Evolutionary conservation across 768 basidiomycete genomes (phyloP).

Genomic region (Tricholoma matsutake): DNA sequence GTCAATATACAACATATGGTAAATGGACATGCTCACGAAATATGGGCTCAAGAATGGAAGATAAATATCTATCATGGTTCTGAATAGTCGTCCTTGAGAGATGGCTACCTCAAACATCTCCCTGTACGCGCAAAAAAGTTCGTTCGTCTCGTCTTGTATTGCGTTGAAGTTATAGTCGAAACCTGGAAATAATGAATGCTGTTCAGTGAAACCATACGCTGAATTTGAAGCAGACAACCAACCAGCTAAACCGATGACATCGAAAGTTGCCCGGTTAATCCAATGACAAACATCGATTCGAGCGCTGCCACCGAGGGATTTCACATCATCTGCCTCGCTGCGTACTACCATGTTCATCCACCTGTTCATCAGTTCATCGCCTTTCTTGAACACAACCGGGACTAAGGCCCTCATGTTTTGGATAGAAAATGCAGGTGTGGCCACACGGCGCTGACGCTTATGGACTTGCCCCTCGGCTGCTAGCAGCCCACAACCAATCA

Average conservation of each 20-base stretch:
- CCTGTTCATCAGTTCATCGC: conserved; percentile 53
- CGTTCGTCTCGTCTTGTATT: conserved; percentile 74
- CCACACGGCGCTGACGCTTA: conserved; percentile 76
- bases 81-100: conserved; percentile 46
- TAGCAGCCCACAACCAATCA: conserved; percentile 84
- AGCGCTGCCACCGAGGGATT: conserved; percentile 25
- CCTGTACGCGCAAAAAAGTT: conserved; percentile 75
- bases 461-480: conserved; percentile 76
- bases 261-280: conserved; percentile 83
- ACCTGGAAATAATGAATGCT: conserved; percentile 37
- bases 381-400: conserved; percentile 71
- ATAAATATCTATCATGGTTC: conserved; percentile 52
- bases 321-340: conserved; percentile 22
- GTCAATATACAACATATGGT: neutral
- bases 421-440: conserved; percentile 75
- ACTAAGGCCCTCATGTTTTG: conserved; percentile 71
- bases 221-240: conserved; percentile 8
- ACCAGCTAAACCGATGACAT: conserved; percentile 91
- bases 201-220: neutral
- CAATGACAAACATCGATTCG: conserved; percentile 76
- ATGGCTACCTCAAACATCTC: conserved; percentile 81
- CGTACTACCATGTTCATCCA: conserved; percentile 50
- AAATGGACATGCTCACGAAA: conserved; percentile 45
- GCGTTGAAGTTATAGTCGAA: conserved; percentile 89
- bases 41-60: conserved; percentile 51